phyloP scores from a whole-genome alignment of 2,329 filamentous ascomycete genomes.

The Botrytis porri region DNA sequence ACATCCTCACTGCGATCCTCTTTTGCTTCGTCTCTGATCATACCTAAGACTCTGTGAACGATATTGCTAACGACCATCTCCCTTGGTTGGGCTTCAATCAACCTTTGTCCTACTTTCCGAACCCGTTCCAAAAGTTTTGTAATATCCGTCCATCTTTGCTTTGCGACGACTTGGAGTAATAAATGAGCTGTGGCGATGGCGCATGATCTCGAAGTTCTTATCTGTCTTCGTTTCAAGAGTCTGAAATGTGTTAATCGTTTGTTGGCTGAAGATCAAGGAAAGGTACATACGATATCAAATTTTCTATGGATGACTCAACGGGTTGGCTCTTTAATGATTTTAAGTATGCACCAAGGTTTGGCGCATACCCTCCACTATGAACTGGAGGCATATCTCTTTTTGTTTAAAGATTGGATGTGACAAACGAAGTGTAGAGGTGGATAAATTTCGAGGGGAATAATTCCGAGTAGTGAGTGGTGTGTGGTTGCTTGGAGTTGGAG shows the following conservation, averaged over 20 bases:
- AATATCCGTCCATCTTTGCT: conserved; percentile 74
- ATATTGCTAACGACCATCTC: conserved; percentile 95
- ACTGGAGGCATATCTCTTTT: conserved; percentile 4
- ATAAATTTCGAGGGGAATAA: background rate
- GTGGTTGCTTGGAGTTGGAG: background rate
- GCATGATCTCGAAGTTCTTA: conserved; percentile 81
- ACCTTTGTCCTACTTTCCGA: conserved; percentile 70
- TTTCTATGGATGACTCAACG: conserved; percentile 80
- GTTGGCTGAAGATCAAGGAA: conserved; percentile 2
- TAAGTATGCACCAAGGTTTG: conserved; percentile 74
- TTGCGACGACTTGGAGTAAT: conserved; percentile 80
- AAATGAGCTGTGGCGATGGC: conserved; percentile 89
- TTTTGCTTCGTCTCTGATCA: conserved; percentile 88
- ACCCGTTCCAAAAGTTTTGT: conserved; percentile 77
- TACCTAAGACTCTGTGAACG: conserved; percentile 80
- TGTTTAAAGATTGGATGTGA: background rate
- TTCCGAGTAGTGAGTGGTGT: background rate
- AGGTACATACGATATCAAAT: conserved; percentile 66
- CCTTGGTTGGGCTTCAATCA: conserved; percentile 77
- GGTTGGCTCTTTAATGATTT: conserved; percentile 72
- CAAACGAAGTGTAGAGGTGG: background rate
- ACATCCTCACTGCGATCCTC: conserved; percentile 66
- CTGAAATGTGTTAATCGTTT: conserved; percentile 39
- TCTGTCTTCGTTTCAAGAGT: conserved; percentile 86
- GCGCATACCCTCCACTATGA: conserved; percentile 52